Evolutionary conservation across 441 rosid genomes (phyloP), one percentile per base, ranked within the genome.

Genomic region (Corymbia calophylla): DNA sequence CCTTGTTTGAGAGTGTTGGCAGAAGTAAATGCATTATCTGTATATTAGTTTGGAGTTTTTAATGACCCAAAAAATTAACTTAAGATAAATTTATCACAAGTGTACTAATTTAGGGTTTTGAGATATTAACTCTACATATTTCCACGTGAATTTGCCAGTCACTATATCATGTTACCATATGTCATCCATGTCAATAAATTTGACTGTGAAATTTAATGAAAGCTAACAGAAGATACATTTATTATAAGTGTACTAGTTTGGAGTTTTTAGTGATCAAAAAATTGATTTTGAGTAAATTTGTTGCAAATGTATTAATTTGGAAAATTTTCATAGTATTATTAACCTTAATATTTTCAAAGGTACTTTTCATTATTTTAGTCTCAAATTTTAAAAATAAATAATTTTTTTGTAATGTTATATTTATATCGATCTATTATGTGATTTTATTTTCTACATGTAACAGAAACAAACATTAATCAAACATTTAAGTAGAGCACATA

Each of bases 281-380:
- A 58, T 9, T 58, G 3, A 0, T 58, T 58, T 23, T 0, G 1
- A 3, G 0, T 25, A 25, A 58, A 58, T 58, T 58, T 58, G 62
- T 2, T 58, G 17, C 6, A 25, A 9, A 6, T 23, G 10, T 23
- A 58, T 13, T 0, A 25, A 2, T 58, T 0, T 58, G 6, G 3
- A 4, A 13, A 23, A 23, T 6, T 58, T 58, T 58, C 6, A 3
- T 0, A 13, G 14, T 25, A 58, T 58, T 25, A 58, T 58, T 58
- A 58, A 58, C 14, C 29, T 2, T 29, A 62, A 62, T 62, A 62
- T 29, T 62, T 60, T 29, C 68, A 29, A 27, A 29, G 68, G 68
- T 62, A 29, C 68, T 62, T 29, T 62, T 62, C 68, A 62, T 7
- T 62, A 62, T 62, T 62, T 62, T 62, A 5, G 16, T 62, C 17